A percentile compares a stretch with the other conserved stretches of the same genome.
These are phyloP conservation scores for Gynostemma pentaphyllum DNA, from an alignment of 306 rosid species.

Conservation along the genomic window DNA sequence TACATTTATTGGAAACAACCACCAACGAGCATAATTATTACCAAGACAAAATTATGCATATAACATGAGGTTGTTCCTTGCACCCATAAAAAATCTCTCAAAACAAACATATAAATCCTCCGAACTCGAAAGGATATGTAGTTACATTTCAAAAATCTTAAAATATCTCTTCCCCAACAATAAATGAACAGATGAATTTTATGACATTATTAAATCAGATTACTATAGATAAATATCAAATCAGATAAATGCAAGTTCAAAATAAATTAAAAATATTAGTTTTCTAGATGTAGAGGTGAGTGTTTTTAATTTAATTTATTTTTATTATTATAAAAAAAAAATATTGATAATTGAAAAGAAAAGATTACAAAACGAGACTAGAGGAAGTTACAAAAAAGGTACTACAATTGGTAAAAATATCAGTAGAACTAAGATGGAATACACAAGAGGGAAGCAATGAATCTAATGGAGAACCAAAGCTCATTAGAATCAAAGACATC, in stretches of 20 bases:
- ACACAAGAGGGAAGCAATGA: too few species aligned
- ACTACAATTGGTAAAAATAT: too few species aligned
- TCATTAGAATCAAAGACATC: too few species aligned
- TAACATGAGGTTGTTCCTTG: not conserved
- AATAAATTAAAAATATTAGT: not conserved
- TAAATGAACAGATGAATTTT: not conserved
- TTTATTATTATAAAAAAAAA: too few species aligned
- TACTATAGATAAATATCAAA: too few species aligned
- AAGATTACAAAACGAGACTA: too few species aligned
- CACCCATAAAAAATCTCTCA: not conserved
- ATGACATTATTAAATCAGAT: not conserved
- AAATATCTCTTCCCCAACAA: not conserved
- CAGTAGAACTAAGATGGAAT: too few species aligned
- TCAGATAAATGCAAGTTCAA: not conserved
- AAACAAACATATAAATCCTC: not conserved
- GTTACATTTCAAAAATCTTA: not conserved
- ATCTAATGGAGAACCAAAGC: too few species aligned
- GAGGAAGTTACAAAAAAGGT: too few species aligned
- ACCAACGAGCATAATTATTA: not conserved
- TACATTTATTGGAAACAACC: constrained; percentile 18
- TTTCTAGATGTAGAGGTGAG: not conserved
- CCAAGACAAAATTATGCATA: not conserved
- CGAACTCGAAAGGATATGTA: not conserved
- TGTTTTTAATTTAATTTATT: too few species aligned
- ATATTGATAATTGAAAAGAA: too few species aligned